phyloP scores from a whole-genome alignment of 495 filamentous ascomycete species.

The Aspergillus nidulans region DNA sequence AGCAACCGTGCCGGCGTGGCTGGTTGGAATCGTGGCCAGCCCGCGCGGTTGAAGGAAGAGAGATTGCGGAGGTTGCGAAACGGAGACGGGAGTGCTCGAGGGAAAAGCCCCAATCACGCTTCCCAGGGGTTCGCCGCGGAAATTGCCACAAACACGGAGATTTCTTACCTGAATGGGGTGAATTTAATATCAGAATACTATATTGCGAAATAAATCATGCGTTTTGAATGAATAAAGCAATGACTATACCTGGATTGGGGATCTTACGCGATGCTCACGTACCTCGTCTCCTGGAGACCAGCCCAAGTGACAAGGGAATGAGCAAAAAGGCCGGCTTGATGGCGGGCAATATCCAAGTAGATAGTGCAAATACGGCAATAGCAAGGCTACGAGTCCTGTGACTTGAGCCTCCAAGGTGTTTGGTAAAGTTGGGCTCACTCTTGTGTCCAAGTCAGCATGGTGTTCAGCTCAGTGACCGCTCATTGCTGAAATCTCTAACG shows the following conservation, averaged over 20 bases:
- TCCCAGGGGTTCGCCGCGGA: conserved; percentile 22
- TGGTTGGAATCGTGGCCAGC: conserved; percentile 31
- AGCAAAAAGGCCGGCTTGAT: background rate
- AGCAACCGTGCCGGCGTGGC: conserved; percentile 29
- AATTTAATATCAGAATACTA: background rate
- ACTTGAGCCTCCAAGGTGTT: background rate
- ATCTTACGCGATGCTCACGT: conserved; percentile 8
- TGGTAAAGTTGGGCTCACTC: background rate
- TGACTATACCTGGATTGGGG: background rate
- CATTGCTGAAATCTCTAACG: background rate
- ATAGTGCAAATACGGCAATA: background rate
- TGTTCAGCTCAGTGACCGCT: background rate
- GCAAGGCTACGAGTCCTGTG: background rate
- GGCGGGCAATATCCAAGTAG: background rate
- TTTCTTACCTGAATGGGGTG: conserved; percentile 3
- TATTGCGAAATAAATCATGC: background rate
- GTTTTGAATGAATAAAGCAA: background rate
- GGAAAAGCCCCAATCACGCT: conserved; percentile 23
- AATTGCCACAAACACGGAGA: conserved; percentile 17
- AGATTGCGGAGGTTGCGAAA: conserved; percentile 19
- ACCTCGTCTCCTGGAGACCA: background rate
- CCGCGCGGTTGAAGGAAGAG: conserved; percentile 32
- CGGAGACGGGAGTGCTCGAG: conserved; percentile 26
- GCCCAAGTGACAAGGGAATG: background rate
- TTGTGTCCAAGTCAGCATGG: background rate